These are phyloP conservation scores for Nakazawaea ishiwadae DNA, from an alignment of 805 yeast genomes.

Conservation along the genomic window DNA sequence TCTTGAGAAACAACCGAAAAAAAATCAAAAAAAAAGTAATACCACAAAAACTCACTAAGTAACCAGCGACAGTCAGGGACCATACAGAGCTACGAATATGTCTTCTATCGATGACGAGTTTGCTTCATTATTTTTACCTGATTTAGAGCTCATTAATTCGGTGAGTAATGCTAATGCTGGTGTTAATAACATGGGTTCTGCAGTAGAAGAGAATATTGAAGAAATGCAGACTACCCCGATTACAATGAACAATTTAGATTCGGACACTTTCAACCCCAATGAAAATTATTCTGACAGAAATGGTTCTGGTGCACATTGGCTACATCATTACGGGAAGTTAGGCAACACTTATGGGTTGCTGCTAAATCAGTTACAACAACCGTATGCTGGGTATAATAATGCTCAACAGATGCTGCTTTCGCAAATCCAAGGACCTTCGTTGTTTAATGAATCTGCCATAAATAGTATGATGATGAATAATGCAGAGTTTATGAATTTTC, in stretches of 20 bases:
- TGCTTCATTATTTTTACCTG: constrained; percentile 16
- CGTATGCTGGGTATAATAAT: not conserved
- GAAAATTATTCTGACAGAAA: no score
- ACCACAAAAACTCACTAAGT: no score
- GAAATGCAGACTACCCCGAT: not conserved
- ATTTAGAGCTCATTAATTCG: constrained; percentile 11
- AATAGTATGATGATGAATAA: not conserved
- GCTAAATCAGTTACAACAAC: constrained; percentile 5
- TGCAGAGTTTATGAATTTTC: not conserved
- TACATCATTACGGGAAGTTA: constrained; percentile 5
- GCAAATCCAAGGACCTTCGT: not conserved
- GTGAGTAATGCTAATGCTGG: not conserved
- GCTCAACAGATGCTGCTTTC: not conserved
- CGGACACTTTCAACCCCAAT: no score
- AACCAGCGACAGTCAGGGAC: no score
- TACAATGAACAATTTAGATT: not conserved
- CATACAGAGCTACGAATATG: no score
- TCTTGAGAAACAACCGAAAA: not conserved
- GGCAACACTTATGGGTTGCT: constrained; percentile 2
- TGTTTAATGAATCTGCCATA: not conserved
- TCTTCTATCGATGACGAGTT: constrained; percentile 16
- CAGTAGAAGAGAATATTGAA: not conserved
- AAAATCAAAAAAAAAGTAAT: not conserved
- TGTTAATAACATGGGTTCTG: not conserved
- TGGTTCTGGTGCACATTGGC: constrained; percentile 3